Percentiles rank a stretch among this genome's conserved stretches.
These are phyloP conservation scores for Lunasporangiospora selenospora DNA, from an alignment of 192 early-diverging fungal species.

Conservation along the genomic window DNA sequence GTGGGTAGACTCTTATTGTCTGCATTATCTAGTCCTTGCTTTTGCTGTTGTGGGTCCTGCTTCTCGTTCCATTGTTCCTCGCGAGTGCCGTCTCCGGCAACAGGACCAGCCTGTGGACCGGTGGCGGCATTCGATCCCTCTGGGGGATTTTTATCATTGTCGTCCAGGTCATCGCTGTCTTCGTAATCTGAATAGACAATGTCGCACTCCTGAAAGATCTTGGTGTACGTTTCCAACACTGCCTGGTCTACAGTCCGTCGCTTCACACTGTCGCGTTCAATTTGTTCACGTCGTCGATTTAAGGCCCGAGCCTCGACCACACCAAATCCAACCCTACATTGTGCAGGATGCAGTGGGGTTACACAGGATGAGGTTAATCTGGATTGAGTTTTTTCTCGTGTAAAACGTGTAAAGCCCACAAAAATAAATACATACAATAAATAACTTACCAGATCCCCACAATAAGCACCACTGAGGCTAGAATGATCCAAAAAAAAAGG, in stretches of 20 bases:
- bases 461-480: slow-evolving; percentile 31
- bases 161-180: slow-evolving; percentile 17
- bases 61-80: slow-evolving; percentile 1
- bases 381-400: background rate
- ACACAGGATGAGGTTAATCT: no score
- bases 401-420: background rate
- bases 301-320: slow-evolving; percentile 37
- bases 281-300: slow-evolving; percentile 15
- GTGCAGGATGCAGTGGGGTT: no score
- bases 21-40: background rate
- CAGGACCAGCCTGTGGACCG: no score
- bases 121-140: background rate
- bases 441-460: slow-evolving; percentile 33
- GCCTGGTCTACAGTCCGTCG: slow-evolving; percentile 34
- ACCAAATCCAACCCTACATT: slow-evolving; percentile 32
- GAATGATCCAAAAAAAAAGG: slow-evolving; percentile 31
- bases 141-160: background rate
- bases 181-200: slow-evolving; percentile 25
- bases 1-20: background rate
- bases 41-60: background rate
- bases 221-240: slow-evolving; percentile 22
- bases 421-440: background rate
- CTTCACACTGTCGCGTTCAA: slow-evolving; percentile 27
- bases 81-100: background rate
- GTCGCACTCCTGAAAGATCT: slow-evolving; percentile 31